phyloP scores from a whole-genome alignment of 2,329 filamentous ascomycete genomes.

The Colletotrichum karsti region DNA sequence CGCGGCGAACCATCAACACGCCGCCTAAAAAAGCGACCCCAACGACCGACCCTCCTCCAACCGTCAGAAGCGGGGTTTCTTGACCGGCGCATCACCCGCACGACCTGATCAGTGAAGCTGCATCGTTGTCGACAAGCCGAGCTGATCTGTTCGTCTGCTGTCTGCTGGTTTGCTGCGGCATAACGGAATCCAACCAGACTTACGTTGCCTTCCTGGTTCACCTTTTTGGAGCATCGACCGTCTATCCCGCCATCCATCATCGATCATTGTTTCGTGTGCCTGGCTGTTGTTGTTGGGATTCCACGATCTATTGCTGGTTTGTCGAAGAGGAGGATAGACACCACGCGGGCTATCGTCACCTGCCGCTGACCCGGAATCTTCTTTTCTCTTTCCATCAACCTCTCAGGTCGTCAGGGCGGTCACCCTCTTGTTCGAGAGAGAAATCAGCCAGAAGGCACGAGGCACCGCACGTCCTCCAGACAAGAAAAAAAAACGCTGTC shows the following conservation, averaged over 20 bases:
- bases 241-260: background rate
- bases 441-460: background rate
- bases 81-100: constrained; percentile 7
- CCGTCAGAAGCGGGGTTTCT: constrained; percentile 21
- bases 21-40: background rate
- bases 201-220: background rate
- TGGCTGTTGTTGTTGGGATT: background rate
- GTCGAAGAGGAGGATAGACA: background rate
- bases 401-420: background rate
- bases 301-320: background rate
- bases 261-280: background rate
- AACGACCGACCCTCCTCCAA: constrained; percentile 12
- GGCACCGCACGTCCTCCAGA: background rate
- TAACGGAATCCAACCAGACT: background rate
- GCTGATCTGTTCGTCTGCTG: constrained; percentile 1
- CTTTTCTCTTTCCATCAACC: background rate
- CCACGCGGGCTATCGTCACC: constrained; percentile 2
- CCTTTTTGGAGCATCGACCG: background rate
- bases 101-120: constrained; percentile 14
- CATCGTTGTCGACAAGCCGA: constrained; percentile 5
- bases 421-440: background rate
- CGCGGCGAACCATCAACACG: constrained; percentile 16
- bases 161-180: background rate
- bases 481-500: background rate
- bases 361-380: background rate